Conservation (phyloP, 2,329 filamentous ascomycete genomes). For the Sporothrix protearum region DNA sequence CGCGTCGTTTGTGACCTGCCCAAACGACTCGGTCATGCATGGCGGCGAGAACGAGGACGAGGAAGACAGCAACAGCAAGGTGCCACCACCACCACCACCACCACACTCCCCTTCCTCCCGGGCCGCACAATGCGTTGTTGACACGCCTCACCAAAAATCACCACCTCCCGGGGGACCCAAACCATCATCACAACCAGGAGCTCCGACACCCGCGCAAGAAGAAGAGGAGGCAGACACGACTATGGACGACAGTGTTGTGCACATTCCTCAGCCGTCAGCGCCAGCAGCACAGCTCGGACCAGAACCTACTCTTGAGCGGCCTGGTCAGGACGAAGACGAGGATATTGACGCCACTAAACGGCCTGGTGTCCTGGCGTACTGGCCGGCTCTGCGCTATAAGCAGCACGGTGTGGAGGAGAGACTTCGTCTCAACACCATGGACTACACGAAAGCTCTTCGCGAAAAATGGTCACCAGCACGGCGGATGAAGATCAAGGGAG, state of each 20-base stretch:
- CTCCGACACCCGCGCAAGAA: neutral
- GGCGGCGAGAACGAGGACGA: neutral
- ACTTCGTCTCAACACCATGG: constrained; percentile 46
- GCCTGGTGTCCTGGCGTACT: constrained; percentile 24
- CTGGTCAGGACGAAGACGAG: constrained; percentile 9
- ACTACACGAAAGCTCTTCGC: constrained; percentile 47
- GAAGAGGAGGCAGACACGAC: neutral
- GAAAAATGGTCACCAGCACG: constrained; percentile 46
- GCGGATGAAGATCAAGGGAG: constrained; percentile 47
- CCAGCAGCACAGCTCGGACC: neutral
- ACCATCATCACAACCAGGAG: neutral
- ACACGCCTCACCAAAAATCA: constrained; percentile 20
- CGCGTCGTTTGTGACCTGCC: constrained; percentile 32
- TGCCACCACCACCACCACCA: neutral
- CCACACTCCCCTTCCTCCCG: constrained; percentile 16
- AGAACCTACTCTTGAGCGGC: neutral
- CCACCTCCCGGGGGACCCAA: neutral
- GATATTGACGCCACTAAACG: constrained; percentile 21
- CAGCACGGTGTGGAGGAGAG: constrained; percentile 41
- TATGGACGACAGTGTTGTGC: constrained; percentile 17
- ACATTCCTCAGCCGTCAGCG: neutral
- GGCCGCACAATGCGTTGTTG: constrained; percentile 15
- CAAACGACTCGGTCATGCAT: constrained; percentile 11
- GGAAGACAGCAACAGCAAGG: neutral
- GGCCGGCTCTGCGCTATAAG: constrained; percentile 31